phyloP scores from a whole-genome alignment of 2,329 filamentous ascomycete species.

The Leptosphaerulina australis region DNA sequence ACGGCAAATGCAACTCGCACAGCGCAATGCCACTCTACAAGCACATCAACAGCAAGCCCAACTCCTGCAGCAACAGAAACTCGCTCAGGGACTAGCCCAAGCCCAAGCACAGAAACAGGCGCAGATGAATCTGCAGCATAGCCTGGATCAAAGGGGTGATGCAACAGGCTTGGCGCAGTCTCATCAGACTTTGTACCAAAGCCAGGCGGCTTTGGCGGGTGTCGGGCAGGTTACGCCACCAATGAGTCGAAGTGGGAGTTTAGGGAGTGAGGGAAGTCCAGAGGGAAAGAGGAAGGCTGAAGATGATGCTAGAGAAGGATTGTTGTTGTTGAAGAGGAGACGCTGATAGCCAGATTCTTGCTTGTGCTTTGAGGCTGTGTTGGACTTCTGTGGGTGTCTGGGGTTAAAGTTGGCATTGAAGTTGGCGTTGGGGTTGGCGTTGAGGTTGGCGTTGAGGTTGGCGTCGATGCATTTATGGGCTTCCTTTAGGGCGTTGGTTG shows the following conservation, averaged over 20 bases:
- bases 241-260: conserved; percentile 38
- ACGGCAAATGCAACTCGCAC: conserved; percentile 40
- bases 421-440: conserved; percentile 20
- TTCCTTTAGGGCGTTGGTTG: not conserved
- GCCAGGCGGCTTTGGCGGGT: conserved; percentile 19
- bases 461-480: conserved; percentile 8
- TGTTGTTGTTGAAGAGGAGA: conserved; percentile 25
- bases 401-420: no score
- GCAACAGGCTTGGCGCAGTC: conserved; percentile 17
- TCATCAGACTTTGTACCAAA: conserved; percentile 17
- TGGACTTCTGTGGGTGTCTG: no score
- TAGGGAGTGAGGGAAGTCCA: conserved; percentile 24
- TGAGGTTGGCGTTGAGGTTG: not conserved
- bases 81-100: conserved; percentile 11
- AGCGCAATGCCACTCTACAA: conserved; percentile 27
- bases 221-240: conserved; percentile 31
- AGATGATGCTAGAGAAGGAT: conserved; percentile 18
- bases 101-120: conserved; percentile 13
- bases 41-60: conserved; percentile 22
- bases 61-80: conserved; percentile 16
- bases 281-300: conserved; percentile 37
- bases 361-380: no score
- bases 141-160: conserved; percentile 8
- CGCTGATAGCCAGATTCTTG: no score
- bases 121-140: conserved; percentile 16